A percentile compares a stretch with the other conserved stretches of the same genome.
Evolutionary conservation across 805 yeast species (phyloP).

Genomic region (Candida vaughaniae): DNA sequence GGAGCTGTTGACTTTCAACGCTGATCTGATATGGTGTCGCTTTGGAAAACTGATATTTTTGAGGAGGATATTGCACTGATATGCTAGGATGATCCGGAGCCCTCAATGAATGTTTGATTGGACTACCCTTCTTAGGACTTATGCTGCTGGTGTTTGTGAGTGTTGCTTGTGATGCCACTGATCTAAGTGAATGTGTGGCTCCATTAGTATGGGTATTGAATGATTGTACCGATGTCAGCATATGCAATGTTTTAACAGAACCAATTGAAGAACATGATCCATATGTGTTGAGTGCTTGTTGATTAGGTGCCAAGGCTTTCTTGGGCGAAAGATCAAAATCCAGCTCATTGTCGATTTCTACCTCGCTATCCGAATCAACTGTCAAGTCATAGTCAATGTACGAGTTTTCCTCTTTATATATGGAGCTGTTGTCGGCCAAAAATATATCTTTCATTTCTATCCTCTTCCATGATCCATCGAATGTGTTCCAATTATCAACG

Average conservation of each 20-base stretch:
- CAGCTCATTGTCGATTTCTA: conserved; percentile 13
- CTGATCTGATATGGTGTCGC: background rate
- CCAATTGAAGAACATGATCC: background rate
- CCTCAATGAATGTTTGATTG: background rate
- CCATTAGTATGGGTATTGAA: background rate
- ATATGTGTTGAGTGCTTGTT: conserved; percentile 3
- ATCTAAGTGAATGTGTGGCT: background rate
- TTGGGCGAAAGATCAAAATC: conserved; percentile 5
- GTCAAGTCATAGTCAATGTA: conserved; percentile 34
- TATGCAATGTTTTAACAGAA: background rate
- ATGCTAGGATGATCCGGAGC: background rate
- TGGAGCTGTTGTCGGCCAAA: background rate
- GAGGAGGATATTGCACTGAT: conserved; percentile 36
- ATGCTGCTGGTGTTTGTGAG: background rate
- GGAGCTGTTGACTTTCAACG: conserved; percentile 1
- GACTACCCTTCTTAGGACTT: conserved; percentile 1
- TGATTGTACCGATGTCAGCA: background rate
- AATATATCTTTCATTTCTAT: conserved; percentile 9
- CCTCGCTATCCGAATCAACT: conserved; percentile 21
- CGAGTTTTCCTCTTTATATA: conserved; percentile 24
- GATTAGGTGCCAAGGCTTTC: conserved; percentile 6
- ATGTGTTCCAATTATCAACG: conserved; percentile 47
- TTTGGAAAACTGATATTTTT: conserved; percentile 28
- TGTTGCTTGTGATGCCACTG: background rate
- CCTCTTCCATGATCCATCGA: conserved; percentile 19